phyloP scores from a whole-genome alignment of 108 stramenopile genomes.

The Nannochloropsis granulata region DNA sequence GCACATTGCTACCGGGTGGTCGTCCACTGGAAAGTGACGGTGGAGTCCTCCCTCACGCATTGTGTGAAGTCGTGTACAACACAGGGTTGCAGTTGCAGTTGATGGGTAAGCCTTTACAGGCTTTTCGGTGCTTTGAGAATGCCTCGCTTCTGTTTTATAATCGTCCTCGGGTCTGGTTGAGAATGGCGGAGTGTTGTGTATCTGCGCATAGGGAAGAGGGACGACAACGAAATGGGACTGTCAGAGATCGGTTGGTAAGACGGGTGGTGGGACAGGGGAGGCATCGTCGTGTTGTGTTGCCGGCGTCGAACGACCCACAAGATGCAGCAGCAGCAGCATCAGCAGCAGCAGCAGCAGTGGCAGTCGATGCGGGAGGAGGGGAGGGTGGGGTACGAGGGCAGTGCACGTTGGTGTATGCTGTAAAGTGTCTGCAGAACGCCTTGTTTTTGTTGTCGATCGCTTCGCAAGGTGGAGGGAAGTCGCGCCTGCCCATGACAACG shows the following conservation, averaged over 20 bases:
- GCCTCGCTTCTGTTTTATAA: slow-evolving; percentile 24
- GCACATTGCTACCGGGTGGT: not conserved
- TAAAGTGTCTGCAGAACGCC: not conserved
- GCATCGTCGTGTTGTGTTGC: not conserved
- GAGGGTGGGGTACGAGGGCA: not conserved
- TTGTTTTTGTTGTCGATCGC: not conserved
- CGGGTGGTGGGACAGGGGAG: not conserved
- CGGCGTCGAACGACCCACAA: not conserved
- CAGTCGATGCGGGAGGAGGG: not conserved
- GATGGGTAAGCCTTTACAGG: not conserved
- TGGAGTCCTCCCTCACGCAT: not conserved
- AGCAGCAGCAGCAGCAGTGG: no score
- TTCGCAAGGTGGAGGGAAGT: not conserved
- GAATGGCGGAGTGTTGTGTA: slow-evolving; percentile 26
- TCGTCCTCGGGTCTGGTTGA: slow-evolving; percentile 20
- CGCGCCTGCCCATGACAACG: not conserved
- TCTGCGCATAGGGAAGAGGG: not conserved
- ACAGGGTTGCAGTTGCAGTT: slow-evolving; percentile 21
- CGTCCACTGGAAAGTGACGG: not conserved
- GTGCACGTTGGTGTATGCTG: not conserved
- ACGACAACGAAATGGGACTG: not conserved
- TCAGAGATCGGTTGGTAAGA: not conserved
- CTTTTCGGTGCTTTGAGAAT: slow-evolving; percentile 22
- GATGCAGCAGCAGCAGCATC: no score
- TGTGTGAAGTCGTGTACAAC: slow-evolving; percentile 22